phyloP scores from a whole-genome alignment of 1,284 basidiomycete genomes.

The Irpex sp. region DNA sequence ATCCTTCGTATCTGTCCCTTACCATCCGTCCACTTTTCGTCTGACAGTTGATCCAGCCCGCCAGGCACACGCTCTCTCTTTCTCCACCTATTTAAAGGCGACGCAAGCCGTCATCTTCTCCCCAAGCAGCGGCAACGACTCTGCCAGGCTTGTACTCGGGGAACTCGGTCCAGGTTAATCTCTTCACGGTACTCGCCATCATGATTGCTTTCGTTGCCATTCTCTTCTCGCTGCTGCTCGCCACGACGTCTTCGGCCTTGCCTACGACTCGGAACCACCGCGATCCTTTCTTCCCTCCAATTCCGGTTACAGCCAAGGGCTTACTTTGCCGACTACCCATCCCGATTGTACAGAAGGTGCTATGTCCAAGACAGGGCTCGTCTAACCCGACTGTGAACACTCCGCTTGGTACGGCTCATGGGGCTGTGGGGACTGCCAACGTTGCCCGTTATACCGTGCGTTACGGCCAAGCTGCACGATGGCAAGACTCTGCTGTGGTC shows the following conservation, averaged over 20 bases:
- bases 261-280: conserved; percentile 4
- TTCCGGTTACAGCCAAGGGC: conserved; percentile 29
- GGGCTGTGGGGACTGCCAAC: conserved; percentile 43
- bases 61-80: conserved; percentile 3
- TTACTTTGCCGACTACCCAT: conserved; percentile 43
- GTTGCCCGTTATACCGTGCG: conserved; percentile 57
- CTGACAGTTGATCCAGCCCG: conserved; percentile 2
- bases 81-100: conserved; percentile 9
- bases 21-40: conserved; percentile 1
- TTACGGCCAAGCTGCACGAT: conserved; percentile 61
- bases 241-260: conserved; percentile 28
- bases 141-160: conserved; percentile 8
- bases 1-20: not conserved
- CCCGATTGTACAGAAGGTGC: conserved; percentile 34
- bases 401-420: conserved; percentile 51
- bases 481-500: conserved; percentile 51
- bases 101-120: not conserved
- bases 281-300: conserved; percentile 19
- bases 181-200: conserved; percentile 14
- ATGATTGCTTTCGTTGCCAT: conserved; percentile 38
- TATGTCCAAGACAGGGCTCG: conserved; percentile 37
- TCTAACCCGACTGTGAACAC: conserved; percentile 35
- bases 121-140: conserved; percentile 20
- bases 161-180: conserved; percentile 1
- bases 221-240: conserved; percentile 32